phyloP scores from a whole-genome alignment of 345 rosid species.

The Camelina laxa region DNA sequence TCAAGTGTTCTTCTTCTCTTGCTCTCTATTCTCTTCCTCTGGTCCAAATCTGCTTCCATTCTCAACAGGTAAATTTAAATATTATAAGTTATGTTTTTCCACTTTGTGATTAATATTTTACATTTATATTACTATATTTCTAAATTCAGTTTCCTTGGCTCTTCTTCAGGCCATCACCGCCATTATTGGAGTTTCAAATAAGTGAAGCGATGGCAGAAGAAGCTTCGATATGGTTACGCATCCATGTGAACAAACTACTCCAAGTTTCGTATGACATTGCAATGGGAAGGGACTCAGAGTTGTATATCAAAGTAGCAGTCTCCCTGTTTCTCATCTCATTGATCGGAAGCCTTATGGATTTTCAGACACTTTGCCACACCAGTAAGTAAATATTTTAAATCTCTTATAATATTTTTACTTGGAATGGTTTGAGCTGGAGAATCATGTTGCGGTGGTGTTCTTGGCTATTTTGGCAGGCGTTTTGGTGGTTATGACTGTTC shows the following conservation, averaged over 20 bases:
- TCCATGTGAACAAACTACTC: constrained; percentile 61
- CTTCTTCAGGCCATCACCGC: constrained; percentile 87
- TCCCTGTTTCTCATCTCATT: constrained; percentile 65
- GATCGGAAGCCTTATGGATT: constrained; percentile 70
- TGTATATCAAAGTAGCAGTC: constrained; percentile 64
- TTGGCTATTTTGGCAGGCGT: constrained; percentile 57
- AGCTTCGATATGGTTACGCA: constrained; percentile 52
- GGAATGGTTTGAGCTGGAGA: constrained; percentile 15
- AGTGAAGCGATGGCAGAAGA: constrained; percentile 69
- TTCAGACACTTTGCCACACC: constrained; percentile 70
- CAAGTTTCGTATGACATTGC: constrained; percentile 74
- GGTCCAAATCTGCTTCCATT: constrained; percentile 97
- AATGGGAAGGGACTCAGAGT: constrained; percentile 68
- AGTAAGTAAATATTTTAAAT: constrained; percentile 52
- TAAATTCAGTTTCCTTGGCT: constrained; percentile 3
- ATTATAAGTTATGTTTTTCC: background rate
- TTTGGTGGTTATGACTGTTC: constrained; percentile 65
- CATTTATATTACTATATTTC: background rate
- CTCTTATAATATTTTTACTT: background rate
- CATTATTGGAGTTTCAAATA: constrained; percentile 74
- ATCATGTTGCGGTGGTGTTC: background rate
- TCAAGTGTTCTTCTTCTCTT: constrained; percentile 92
- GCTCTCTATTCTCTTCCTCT: constrained; percentile 71
- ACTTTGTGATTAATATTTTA: background rate
- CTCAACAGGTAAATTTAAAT: constrained; percentile 60